phyloP scores from a whole-genome alignment of 495 filamentous ascomycete species.

The Terfezia boudieri region DNA sequence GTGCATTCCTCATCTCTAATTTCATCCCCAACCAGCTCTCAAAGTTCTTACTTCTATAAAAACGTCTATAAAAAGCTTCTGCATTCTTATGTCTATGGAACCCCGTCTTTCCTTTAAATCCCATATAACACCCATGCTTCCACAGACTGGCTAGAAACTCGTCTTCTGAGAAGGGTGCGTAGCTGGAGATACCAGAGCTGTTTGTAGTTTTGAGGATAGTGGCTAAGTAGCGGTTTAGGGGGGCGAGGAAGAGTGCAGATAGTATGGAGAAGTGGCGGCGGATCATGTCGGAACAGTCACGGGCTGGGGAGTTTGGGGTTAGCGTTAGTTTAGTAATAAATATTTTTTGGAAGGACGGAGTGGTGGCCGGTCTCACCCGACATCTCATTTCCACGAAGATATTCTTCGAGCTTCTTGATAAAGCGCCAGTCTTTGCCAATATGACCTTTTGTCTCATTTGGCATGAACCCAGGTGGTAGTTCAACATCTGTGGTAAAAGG shows the following conservation, averaged over 20 bases:
- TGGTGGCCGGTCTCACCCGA: constrained; percentile 7
- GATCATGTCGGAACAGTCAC: constrained; percentile 11
- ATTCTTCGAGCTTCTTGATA: constrained; percentile 13
- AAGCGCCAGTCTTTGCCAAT: constrained; percentile 16
- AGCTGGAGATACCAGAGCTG: neutral
- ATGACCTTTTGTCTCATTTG: constrained; percentile 15
- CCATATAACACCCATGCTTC: constrained; percentile 17
- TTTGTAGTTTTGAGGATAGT: constrained; percentile 2
- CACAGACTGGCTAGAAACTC: constrained; percentile 16
- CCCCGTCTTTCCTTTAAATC: constrained; percentile 18
- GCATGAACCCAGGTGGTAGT: constrained; percentile 8
- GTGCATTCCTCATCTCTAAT: constrained; percentile 10
- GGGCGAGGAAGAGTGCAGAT: constrained; percentile 15
- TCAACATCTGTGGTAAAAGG: constrained; percentile 8
- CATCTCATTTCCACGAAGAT: constrained; percentile 10
- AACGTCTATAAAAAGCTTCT: constrained; percentile 18
- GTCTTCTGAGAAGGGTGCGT: constrained; percentile 17
- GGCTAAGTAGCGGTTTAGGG: constrained; percentile 17
- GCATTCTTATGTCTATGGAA: constrained; percentile 11
- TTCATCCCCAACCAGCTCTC: constrained; percentile 20
- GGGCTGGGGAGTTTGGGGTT: constrained; percentile 3
- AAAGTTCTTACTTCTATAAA: constrained; percentile 15
- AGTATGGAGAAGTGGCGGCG: constrained; percentile 18
- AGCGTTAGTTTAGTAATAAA: neutral
- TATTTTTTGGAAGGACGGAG: no score